Conservation (phyloP, 345 rosid genomes). For the Reutealis trisperma region DNA sequence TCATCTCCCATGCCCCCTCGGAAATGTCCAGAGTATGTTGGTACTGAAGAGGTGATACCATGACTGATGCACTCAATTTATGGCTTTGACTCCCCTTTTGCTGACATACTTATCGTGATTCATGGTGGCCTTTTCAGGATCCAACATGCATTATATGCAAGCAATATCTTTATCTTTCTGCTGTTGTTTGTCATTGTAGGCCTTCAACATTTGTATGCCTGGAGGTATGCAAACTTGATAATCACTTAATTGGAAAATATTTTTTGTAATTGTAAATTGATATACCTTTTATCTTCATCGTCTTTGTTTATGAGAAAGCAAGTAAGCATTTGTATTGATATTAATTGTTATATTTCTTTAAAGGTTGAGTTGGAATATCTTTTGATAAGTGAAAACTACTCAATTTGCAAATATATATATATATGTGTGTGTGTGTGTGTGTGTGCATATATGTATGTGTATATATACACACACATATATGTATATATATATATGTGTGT, state of each 20-base stretch:
- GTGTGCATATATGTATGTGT: too few species aligned
- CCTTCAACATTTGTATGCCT: constrained; percentile 83
- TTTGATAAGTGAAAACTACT: too few species aligned
- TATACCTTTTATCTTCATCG: background rate
- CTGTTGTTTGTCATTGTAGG: constrained; percentile 73
- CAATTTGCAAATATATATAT: too few species aligned
- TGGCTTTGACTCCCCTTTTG: background rate
- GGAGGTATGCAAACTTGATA: constrained; percentile 59
- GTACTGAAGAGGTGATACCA: constrained; percentile 76
- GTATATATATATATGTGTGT: too few species aligned
- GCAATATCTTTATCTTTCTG: constrained; percentile 88
- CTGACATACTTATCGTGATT: constrained; percentile 10
- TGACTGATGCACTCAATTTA: constrained; percentile 1
- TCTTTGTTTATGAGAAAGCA: background rate
- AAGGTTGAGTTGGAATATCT: background rate
- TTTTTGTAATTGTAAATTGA: background rate
- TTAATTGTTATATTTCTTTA: background rate
- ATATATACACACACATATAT: too few species aligned
- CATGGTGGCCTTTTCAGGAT: constrained; percentile 57
- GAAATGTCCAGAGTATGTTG: constrained; percentile 76
- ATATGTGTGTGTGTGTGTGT: too few species aligned
- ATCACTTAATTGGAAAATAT: background rate
- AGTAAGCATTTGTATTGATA: background rate
- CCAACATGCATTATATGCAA: constrained; percentile 85
- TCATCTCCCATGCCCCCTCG: constrained; percentile 74